Conservation (phyloP, 2,329 filamentous ascomycete genomes). For the Sclerotinia minor region DNA sequence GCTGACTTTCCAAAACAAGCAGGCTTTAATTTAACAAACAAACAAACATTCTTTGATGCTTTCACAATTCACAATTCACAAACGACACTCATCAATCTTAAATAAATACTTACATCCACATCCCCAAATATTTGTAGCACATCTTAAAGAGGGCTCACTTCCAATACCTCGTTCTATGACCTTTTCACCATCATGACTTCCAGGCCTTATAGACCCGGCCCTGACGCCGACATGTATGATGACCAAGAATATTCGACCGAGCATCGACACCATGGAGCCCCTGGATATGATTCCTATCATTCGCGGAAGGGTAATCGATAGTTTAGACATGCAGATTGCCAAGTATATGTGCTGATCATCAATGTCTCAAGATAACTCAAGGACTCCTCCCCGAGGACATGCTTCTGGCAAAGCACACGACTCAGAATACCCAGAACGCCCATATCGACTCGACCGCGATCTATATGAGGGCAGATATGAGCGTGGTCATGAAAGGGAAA, state of each 20-base stretch:
- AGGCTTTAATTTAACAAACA: conserved; percentile 8
- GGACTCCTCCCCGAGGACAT: conserved; percentile 37
- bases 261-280: conserved; percentile 31
- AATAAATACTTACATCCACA: neutral
- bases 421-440: conserved; percentile 30
- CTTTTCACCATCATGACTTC: conserved; percentile 14
- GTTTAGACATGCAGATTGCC: conserved; percentile 35
- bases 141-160: neutral
- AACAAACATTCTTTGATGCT: neutral
- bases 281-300: conserved; percentile 38
- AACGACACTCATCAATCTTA: neutral
- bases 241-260: conserved; percentile 41
- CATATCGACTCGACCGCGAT: conserved; percentile 40
- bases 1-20: neutral
- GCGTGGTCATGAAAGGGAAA: conserved; percentile 45
- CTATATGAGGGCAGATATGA: conserved; percentile 40
- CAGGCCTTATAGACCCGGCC: conserved; percentile 22
- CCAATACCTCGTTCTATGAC: neutral
- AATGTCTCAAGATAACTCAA: conserved; percentile 41
- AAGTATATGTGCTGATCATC: conserved; percentile 42
- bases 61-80: neutral
- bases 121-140: neutral
- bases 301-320: conserved; percentile 44
- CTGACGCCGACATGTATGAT: conserved; percentile 48
- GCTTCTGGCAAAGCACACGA: conserved; percentile 31